phyloP scores from a whole-genome alignment of 2,329 filamentous ascomycete genomes.

The Epicoccum sorghinum region DNA sequence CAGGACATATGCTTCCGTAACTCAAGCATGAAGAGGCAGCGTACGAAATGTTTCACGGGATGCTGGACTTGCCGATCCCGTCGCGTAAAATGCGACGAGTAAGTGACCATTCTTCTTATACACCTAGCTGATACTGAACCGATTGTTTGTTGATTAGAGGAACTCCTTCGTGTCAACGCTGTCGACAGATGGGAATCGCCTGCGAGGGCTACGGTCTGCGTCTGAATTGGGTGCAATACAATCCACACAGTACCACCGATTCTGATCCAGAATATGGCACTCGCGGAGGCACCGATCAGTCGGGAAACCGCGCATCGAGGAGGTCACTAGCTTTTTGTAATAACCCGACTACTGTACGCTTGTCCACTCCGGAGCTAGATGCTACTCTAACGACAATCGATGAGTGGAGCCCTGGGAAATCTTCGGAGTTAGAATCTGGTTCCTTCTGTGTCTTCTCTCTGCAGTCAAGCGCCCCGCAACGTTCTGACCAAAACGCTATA shows the following conservation, averaged over 20 bases:
- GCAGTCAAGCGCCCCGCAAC: neutral
- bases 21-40: constrained; percentile 9
- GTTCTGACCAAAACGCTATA: neutral
- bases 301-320: constrained; percentile 3
- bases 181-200: constrained; percentile 5
- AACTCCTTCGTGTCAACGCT: constrained; percentile 13
- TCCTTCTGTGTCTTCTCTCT: constrained; percentile 14
- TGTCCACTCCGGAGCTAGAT: constrained; percentile 10
- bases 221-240: constrained; percentile 14
- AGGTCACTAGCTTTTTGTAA: neutral
- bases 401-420: constrained; percentile 8
- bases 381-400: constrained; percentile 5
- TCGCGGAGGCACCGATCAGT: neutral
- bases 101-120: neutral
- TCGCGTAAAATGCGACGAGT: constrained; percentile 22
- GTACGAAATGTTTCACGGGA: constrained; percentile 20
- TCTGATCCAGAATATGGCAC: neutral
- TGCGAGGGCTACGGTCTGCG: constrained; percentile 20
- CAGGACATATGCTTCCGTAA: neutral
- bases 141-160: neutral
- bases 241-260: constrained; percentile 6
- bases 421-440: constrained; percentile 4
- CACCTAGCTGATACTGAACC: neutral
- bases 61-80: constrained; percentile 23
- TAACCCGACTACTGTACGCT: constrained; percentile 1